Evolutionary conservation across 768 basidiomycete species (phyloP), one percentile per base, ranked within the genome.

Genomic region (Boletus bicolor): DNA sequence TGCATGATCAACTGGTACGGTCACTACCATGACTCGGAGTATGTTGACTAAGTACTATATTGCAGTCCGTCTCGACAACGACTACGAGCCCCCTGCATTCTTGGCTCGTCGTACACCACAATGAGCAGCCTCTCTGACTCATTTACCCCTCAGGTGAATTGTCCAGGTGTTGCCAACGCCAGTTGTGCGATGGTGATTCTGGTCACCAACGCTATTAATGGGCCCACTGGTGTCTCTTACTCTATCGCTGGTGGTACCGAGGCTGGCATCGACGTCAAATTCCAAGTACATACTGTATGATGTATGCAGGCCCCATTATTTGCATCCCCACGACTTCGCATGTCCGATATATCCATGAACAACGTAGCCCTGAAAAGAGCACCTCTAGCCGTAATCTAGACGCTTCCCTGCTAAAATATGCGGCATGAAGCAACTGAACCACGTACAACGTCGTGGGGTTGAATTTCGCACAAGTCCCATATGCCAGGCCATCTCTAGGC

Each of bases 401-500:
- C n/a, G n/a, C 28, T 19, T 28, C 34, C 17, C 19, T 5, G 15
- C 45, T 24, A 49, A n/a, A 21, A 21, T 9, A 14, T 44, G 3
- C 7, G 45, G 47, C 32, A 39, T 26, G 51, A n/a, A 54, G 38
- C 37, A 10, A 34, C 41, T 26, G 32, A n/a, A 26, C 38, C 7
- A 7, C 21, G 12, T 55, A 32, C 26, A 44, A 39, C 14, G 5
- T n/a, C 42, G 11, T 10, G 12, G 47, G 14, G 15, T 11, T 21
- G 10, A 19, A 10, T n/a, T 24, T 51, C 47, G 8, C 38, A 26
- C 56, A 28, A 32, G 19, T 8, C 26, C 17, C 21, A 24, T 24
- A 28, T 5, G 14, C 19, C 28, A 51, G 35, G 35, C 15, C 8
- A 14, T 43, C 39, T 26, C 48, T 56, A 68, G 38, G 49, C 58